Percentiles rank a stretch among this genome's conserved stretches.
Conservation (phyloP, 768 basidiomycete genomes). For the Amylocystis lapponica region DNA sequence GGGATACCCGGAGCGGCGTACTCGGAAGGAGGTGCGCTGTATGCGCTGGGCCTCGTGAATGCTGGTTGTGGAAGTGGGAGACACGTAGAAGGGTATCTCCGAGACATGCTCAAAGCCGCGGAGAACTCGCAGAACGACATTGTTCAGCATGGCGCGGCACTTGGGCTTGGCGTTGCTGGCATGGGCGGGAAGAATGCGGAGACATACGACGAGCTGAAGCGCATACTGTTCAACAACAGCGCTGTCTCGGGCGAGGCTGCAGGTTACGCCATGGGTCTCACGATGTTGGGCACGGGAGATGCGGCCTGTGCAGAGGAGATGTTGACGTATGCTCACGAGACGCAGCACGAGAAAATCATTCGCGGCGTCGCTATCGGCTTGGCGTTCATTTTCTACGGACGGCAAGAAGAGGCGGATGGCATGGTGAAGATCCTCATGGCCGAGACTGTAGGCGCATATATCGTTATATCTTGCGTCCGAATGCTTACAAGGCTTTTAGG, state of each 20-base stretch:
- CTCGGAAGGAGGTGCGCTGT: slow-evolving; percentile 94
- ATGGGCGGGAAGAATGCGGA: slow-evolving; percentile 90
- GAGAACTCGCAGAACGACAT: slow-evolving; percentile 84
- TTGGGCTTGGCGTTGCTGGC: slow-evolving; percentile 93
- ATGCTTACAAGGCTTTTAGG: slow-evolving; percentile 40
- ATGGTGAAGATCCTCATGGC: slow-evolving; percentile 70
- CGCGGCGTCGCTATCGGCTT: slow-evolving; percentile 90
- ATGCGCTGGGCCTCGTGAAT: slow-evolving; percentile 91
- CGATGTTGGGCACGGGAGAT: slow-evolving; percentile 94
- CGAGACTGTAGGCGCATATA: slow-evolving; percentile 63
- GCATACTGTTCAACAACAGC: slow-evolving; percentile 84
- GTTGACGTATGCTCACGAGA: slow-evolving; percentile 93
- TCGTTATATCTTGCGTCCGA: background rate
- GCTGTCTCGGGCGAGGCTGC: slow-evolving; percentile 95
- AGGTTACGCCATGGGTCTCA: slow-evolving; percentile 95
- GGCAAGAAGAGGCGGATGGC: slow-evolving; percentile 88
- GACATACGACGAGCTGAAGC: slow-evolving; percentile 89
- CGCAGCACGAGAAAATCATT: slow-evolving; percentile 99
- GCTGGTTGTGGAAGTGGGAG: slow-evolving; percentile 76
- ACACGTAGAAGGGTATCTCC: slow-evolving; percentile 70
- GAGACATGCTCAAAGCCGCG: slow-evolving; percentile 68
- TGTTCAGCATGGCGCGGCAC: slow-evolving; percentile 94
- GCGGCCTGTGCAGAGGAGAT: slow-evolving; percentile 83
- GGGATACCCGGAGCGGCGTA: slow-evolving; percentile 75
- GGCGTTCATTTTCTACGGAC: slow-evolving; percentile 88